Evolutionary conservation across 495 filamentous ascomycete genomes (phyloP), one percentile per base, ranked within the genome.

Genomic region (Aspergillus steynii): DNA sequence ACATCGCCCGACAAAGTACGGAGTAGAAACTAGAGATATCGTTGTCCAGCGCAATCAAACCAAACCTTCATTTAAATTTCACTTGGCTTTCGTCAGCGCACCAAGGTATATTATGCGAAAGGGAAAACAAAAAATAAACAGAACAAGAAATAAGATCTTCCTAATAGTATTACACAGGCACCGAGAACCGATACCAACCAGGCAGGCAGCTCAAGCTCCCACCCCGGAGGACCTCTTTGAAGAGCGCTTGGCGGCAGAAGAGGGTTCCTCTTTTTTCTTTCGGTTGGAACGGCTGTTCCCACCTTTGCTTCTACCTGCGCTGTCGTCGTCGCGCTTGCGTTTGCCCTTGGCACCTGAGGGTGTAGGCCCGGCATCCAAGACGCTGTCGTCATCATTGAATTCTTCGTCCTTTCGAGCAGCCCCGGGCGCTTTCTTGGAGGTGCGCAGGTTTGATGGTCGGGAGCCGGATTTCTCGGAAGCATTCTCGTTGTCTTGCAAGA

Each of bases 401-500:
- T 81, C 68, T 67, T 82, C 85, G 52, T 85, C 74, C 67, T 84
- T 82, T 46, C 72, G 75, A 47, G 68, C 64, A 56, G 74, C 66
- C 10, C 66, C 70, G 50, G 78, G 58, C 50, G 77, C 68, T 53
- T 78, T 68, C 65, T 80, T 74, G 37, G 75, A 77, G 25, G 74
- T 37, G 29, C 77, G 73, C 49, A 72, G 63, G 56, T 75, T 75
- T 14, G 76, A 70, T 28, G 80, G 74, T 29, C 78, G 68, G 29
- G 75, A 72, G 55, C 68, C 75, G 29, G 85, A 84, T 65, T 88
- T 88, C 59, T 88, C 87, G 8, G 85, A 85, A 27, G 73, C 77
- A 34, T 75, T 74, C 69, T 94, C 91, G 56, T 87, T 88, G 65
- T 93, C 91, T 69, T 94, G 90, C 0, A 96, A 76, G 75, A 93